Conservation (phyloP, 1,139 yeast genomes). For the Kodamaea sp. region DNA sequence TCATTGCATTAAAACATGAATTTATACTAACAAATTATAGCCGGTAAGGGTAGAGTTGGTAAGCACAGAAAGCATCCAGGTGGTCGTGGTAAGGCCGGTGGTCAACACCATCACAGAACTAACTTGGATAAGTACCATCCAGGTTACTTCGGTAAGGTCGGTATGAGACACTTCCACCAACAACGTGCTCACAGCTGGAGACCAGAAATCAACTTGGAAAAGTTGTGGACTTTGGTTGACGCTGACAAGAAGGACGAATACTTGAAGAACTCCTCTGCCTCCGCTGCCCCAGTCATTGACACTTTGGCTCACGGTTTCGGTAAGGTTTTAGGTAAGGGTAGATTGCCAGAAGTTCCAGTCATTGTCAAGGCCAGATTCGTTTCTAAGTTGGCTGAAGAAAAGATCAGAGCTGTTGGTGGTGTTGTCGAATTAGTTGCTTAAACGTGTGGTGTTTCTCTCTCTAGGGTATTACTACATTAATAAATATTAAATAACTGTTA, state of each 20-base stretch:
- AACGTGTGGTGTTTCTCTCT: conserved; percentile 22
- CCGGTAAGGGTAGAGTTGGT: conserved; percentile 99
- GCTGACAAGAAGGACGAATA: conserved; percentile 94
- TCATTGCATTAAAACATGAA: no score
- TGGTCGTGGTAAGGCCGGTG: conserved; percentile 99
- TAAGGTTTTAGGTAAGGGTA: conserved; percentile 99
- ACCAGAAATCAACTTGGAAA: conserved; percentile 98
- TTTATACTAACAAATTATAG: conserved; percentile 52
- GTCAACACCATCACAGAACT: conserved; percentile 99
- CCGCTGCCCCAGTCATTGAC: conserved; percentile 98
- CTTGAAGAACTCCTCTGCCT: conserved; percentile 79
- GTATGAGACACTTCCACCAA: conserved; percentile 99
- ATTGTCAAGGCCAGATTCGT: conserved; percentile 99
- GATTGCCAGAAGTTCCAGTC: conserved; percentile 96
- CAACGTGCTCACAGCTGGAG: conserved; percentile 96
- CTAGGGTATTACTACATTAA: conserved; percentile 13
- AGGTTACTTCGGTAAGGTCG: conserved; percentile 99
- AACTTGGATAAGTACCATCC: conserved; percentile 99
- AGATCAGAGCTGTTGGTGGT: conserved; percentile 99
- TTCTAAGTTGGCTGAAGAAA: conserved; percentile 98
- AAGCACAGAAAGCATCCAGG: conserved; percentile 99
- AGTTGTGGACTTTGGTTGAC: conserved; percentile 97
- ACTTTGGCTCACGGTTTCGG: conserved; percentile 99
- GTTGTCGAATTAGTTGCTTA: conserved; percentile 99
- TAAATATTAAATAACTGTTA: conserved; percentile 15